Evolutionary conservation across 345 rosid species (phyloP).

Genomic region (Eucalyptus urophylla): DNA sequence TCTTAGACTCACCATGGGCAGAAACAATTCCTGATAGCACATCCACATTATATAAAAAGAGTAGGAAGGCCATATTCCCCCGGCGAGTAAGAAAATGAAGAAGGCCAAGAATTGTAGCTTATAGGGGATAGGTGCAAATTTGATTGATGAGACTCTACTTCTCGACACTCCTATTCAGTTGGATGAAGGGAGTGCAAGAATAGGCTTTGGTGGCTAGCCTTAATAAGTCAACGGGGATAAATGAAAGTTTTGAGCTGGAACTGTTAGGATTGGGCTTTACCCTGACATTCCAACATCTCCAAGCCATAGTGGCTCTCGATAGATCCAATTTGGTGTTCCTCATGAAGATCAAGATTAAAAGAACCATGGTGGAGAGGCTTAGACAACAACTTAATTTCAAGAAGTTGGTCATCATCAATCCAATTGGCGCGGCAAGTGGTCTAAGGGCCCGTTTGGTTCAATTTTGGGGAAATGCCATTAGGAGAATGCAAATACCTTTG

Average conservation of each 20-base stretch:
- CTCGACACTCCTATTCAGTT: rapidly evolving
- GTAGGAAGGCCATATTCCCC: neutral
- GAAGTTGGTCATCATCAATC: too few relatives aligned
- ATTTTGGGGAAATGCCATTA: too few relatives aligned
- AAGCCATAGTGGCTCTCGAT: neutral
- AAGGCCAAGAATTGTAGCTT: neutral
- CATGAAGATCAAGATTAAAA: neutral
- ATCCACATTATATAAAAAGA: neutral
- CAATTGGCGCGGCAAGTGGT: rapidly evolving
- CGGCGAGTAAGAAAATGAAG: too few relatives aligned
- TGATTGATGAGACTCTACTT: neutral
- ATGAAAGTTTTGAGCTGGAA: too few relatives aligned
- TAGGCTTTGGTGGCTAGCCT: neutral
- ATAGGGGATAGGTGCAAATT: too few relatives aligned
- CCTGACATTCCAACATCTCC: neutral
- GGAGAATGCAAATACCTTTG: too few relatives aligned
- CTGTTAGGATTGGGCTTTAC: neutral
- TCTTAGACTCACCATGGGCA: neutral
- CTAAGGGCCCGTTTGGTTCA: too few relatives aligned
- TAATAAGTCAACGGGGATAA: too few relatives aligned
- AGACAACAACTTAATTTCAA: neutral
- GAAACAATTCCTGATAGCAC: neutral
- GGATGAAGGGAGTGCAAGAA: too few relatives aligned
- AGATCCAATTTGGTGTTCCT: neutral
- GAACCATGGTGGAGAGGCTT: rapidly evolving